Evolutionary conservation across 768 basidiomycete species (phyloP).

Genomic region (Agrocybe chaxingu): DNA sequence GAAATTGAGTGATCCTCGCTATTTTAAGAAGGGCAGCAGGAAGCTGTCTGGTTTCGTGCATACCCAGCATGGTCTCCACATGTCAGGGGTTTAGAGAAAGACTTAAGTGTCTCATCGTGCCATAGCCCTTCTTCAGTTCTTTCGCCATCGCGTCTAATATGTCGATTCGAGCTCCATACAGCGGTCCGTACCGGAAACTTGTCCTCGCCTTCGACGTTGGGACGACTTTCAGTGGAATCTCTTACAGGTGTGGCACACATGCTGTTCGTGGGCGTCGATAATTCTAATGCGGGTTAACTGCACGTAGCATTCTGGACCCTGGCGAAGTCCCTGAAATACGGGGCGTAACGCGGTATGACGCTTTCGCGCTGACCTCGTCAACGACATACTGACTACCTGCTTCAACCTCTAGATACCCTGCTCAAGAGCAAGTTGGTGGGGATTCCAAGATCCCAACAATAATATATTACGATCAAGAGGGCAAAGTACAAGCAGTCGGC

Average conservation of each 20-base stretch:
- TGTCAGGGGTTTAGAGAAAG: neutral
- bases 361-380: neutral
- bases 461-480: constrained; percentile 43
- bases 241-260: constrained; percentile 28
- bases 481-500: constrained; percentile 36
- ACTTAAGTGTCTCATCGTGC: neutral
- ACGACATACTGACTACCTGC: constrained; percentile 2
- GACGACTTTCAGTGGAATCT: constrained; percentile 48
- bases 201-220: constrained; percentile 52
- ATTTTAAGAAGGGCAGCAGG: neutral
- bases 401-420: constrained; percentile 35
- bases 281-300: neutral
- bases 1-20: too few species aligned
- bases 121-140: neutral
- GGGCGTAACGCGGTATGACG: constrained; percentile 30
- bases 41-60: neutral
- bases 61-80: neutral
- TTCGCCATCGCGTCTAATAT: constrained; percentile 4
- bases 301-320: constrained; percentile 32
- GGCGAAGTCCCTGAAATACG: constrained; percentile 28
- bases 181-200: constrained; percentile 37
- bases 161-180: constrained; percentile 31
- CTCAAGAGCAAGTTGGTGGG: constrained; percentile 41
- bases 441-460: constrained; percentile 48
- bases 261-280: neutral